These are phyloP conservation scores for Apophysomyces trapeziformis DNA, from an alignment of 371 early-diverging fungal species.

Conservation along the genomic window DNA sequence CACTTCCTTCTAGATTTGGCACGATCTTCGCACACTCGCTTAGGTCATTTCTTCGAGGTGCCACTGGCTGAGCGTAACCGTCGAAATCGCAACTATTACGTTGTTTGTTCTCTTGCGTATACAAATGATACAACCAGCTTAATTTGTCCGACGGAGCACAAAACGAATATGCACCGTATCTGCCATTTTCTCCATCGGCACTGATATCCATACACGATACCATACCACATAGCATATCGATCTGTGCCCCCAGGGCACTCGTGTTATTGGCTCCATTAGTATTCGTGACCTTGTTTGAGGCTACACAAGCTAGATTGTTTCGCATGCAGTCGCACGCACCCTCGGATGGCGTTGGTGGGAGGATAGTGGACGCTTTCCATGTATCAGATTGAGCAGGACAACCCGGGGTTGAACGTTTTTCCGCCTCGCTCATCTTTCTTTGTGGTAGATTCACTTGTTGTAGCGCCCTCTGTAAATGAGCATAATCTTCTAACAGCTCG, in stretches of 20 bases:
- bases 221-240: conserved; percentile 59
- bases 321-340: conserved; percentile 74
- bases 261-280: conserved; percentile 25
- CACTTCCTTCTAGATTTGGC: conserved; percentile 20
- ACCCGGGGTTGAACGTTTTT: conserved; percentile 28
- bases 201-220: conserved; percentile 59
- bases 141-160: conserved; percentile 59
- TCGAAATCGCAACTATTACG: conserved; percentile 39
- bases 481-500: conserved; percentile 52
- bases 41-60: conserved; percentile 42
- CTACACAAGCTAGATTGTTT: conserved; percentile 63
- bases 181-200: conserved; percentile 54
- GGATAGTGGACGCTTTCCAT: conserved; percentile 62
- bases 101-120: conserved; percentile 24
- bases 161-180: conserved; percentile 60
- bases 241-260: conserved; percentile 32
- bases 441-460: conserved; percentile 48
- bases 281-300: conserved; percentile 47
- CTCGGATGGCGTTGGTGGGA: conserved; percentile 76
- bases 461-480: conserved; percentile 46
- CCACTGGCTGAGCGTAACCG: conserved; percentile 38
- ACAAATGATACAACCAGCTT: conserved; percentile 47
- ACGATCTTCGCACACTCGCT: conserved; percentile 31
- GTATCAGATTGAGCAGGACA: conserved; percentile 60
- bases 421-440: conserved; percentile 52